Evolutionary conservation across 106 monocot species (phyloP), one percentile per base, ranked within the genome.

Genomic region (Dioscorea alata): DNA sequence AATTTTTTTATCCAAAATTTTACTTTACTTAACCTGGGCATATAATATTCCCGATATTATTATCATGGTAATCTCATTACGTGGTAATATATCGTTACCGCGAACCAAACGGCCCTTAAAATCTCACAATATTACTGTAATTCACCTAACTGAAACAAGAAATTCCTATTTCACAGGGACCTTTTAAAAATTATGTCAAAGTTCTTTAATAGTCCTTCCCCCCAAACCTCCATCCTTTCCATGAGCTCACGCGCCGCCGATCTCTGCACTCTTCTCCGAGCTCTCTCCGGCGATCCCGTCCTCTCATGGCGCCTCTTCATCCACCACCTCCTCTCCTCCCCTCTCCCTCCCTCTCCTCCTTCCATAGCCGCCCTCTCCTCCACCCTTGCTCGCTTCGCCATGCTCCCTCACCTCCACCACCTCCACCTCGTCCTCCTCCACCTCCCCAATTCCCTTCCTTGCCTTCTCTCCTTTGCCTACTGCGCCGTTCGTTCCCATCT

Each of bases 261-360:
- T 42, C n/a, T 74, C 23, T 25, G 48, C 61, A 23, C 33, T 23
- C 24, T 74, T 73, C 68, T 84, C 73, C 69, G 65, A 60, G 64
- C 59, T 19, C 73, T 73, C 76, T 32, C 82, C 61, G 15, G 21
- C 28, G 31, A 70, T 59, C 84, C 84, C 3, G 23, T 70, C 24
- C 74, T 77, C 67, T 79, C 88, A 70, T 89, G 84, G 82, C 69
- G 66, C 6, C 65, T 82, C 76, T 85, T 89, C 82, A 76, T 42
- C 9, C 42, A 82, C 64, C 74, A 75, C 63, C 48, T 76, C 59
- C 9, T 67, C 80, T 58, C 71, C 24, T 23, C 65, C 64, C 59
- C 67, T 61, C 65, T 65, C 69, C 32, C 74, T 13, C 22, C 76
- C 60, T 34, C 63, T 19, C 31, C 75, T 28, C 12, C 64, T 16